These are phyloP conservation scores for Olyra latifolia DNA, from an alignment of 176 grass and related monocot species.

Conservation along the genomic window DNA sequence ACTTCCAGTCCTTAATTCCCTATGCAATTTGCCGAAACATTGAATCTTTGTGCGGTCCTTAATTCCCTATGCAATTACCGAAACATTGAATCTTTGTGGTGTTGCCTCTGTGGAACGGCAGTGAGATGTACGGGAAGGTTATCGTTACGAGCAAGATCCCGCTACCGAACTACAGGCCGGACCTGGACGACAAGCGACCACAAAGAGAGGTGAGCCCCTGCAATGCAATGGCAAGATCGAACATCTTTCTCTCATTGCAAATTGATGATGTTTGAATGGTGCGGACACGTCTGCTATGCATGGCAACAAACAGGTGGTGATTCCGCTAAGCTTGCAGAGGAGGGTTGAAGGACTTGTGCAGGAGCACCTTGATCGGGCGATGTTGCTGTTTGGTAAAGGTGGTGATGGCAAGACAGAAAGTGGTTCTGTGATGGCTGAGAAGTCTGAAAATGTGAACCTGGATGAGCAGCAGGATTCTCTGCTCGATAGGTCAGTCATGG, in stretches of 20 bases:
- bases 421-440: constrained; percentile 24
- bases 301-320: constrained; percentile 68
- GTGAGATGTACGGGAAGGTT: constrained; percentile 88
- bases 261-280: constrained; percentile 2
- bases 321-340: constrained; percentile 92
- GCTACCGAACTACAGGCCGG: constrained; percentile 85
- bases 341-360: constrained; percentile 83
- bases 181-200: constrained; percentile 88
- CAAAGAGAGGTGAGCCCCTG: constrained; percentile 69
- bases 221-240: background rate
- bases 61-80: background rate
- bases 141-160: constrained; percentile 96
- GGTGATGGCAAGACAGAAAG: constrained; percentile 33
- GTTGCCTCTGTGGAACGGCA: constrained; percentile 27
- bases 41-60: background rate
- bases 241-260: constrained; percentile 8
- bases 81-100: background rate
- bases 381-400: constrained; percentile 47
- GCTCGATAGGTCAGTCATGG: constrained; percentile 78
- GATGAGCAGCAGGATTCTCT: constrained; percentile 68
- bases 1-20: background rate
- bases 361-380: constrained; percentile 72
- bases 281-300: background rate
- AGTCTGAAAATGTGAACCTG: constrained; percentile 38
- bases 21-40: background rate